phyloP scores from a whole-genome alignment of 2,329 filamentous ascomycete genomes.

The Bimuria novae-zelandiae region DNA sequence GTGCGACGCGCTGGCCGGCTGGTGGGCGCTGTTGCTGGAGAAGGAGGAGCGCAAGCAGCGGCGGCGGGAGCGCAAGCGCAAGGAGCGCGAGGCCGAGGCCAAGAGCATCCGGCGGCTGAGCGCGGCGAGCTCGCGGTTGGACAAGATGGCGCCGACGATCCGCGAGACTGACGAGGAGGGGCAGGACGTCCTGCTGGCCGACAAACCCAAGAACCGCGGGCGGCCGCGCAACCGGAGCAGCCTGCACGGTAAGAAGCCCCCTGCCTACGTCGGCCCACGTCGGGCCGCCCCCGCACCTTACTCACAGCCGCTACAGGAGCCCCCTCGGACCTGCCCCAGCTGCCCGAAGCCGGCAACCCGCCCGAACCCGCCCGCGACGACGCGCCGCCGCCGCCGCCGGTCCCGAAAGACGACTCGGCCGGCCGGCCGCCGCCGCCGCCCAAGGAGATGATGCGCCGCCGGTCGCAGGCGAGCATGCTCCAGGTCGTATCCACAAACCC shows the following conservation, averaged over 20 bases:
- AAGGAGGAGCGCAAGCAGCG: slow-evolving; percentile 90
- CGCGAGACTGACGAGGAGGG: slow-evolving; percentile 81
- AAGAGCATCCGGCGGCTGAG: slow-evolving; percentile 82
- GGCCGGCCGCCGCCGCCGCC: slow-evolving; percentile 81
- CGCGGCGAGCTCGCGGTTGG: slow-evolving; percentile 83
- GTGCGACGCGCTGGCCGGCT: slow-evolving; percentile 88
- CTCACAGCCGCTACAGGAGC: slow-evolving; percentile 50
- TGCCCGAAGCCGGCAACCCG: slow-evolving; percentile 64
- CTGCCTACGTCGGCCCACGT: no score
- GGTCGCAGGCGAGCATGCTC: slow-evolving; percentile 81
- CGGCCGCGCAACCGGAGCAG: slow-evolving; percentile 73
- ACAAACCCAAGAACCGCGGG: slow-evolving; percentile 71
- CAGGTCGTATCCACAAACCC: slow-evolving; percentile 78
- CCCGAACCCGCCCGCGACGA: slow-evolving; percentile 46
- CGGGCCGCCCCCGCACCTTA: no score
- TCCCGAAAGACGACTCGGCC: slow-evolving; percentile 82
- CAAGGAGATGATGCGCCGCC: slow-evolving; percentile 71
- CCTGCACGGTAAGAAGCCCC: slow-evolving; percentile 49
- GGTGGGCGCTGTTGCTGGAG: slow-evolving; percentile 94
- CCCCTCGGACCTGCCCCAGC: slow-evolving; percentile 74
- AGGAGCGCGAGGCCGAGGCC: slow-evolving; percentile 80
- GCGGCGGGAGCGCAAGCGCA: slow-evolving; percentile 79
- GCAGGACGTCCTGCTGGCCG: slow-evolving; percentile 53
- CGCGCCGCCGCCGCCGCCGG: slow-evolving; percentile 69
- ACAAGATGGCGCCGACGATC: slow-evolving; percentile 76